Evolutionary conservation across 106 monocot genomes (phyloP).

Genomic region (Allium sativum): DNA sequence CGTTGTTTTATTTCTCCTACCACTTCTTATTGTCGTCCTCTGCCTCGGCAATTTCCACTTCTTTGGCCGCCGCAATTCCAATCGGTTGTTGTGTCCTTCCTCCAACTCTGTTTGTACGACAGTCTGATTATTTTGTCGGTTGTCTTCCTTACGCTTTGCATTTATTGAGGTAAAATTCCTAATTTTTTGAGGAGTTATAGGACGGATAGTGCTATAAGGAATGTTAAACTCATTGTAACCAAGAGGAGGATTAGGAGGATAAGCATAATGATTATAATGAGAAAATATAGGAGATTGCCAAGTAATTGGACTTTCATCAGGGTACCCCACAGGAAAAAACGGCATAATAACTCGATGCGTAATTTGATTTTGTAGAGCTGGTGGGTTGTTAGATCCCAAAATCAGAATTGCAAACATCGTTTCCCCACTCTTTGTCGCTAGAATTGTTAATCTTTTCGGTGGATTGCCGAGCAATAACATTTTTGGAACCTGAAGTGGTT

Average conservation of each 20-base stretch:
- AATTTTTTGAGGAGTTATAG: slow-evolving; percentile 1
- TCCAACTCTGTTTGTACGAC: too few species aligned
- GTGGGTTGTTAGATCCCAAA: slow-evolving; percentile 15
- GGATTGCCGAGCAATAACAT: slow-evolving; percentile 34
- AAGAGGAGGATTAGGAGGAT: slow-evolving; percentile 26
- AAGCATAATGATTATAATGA: slow-evolving; percentile 32
- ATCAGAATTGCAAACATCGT: slow-evolving; percentile 9
- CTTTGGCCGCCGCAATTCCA: too few species aligned
- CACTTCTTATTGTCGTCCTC: too few species aligned
- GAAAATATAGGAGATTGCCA: slow-evolving; percentile 51
- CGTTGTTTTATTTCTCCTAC: too few species aligned
- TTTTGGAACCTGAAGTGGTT: slow-evolving; percentile 77
- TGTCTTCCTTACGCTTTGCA: too few species aligned
- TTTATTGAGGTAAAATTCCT: too few species aligned
- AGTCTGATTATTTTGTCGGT: too few species aligned
- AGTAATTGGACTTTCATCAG: slow-evolving; percentile 19
- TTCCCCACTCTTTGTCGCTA: slow-evolving; percentile 4
- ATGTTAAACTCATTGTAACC: slow-evolving; percentile 29
- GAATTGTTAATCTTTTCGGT: slow-evolving; percentile 10
- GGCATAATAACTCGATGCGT: slow-evolving; percentile 14
- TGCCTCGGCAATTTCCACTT: too few species aligned
- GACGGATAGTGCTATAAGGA: slow-evolving; percentile 18
- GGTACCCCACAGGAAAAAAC: slow-evolving; percentile 26
- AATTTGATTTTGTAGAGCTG: slow-evolving; percentile 11
- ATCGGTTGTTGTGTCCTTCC: too few species aligned